A percentile compares a stretch with the other conserved stretches of the same genome.
Conservation (phyloP, 1,284 basidiomycete species). For the Mrakiaceae sp. region DNA sequence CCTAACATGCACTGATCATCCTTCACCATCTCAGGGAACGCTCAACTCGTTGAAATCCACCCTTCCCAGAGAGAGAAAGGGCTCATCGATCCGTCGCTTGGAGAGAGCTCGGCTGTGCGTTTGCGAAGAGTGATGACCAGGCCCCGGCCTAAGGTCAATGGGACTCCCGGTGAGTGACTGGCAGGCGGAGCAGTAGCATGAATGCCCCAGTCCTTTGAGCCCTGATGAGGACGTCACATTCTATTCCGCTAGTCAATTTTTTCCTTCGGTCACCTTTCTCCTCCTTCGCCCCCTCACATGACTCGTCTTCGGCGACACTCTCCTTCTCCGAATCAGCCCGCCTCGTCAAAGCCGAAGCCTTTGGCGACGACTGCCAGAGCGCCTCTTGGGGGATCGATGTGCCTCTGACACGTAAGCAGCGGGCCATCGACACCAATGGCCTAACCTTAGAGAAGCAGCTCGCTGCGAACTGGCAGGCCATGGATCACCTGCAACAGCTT, state of each 20-base stretch:
- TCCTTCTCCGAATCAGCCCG: constrained; percentile 2
- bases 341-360: neutral
- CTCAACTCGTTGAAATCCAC: constrained; percentile 7
- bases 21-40: neutral
- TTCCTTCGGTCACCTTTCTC: neutral
- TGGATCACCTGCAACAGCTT: neutral
- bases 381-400: neutral
- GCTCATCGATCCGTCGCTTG: neutral
- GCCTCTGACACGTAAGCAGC: neutral
- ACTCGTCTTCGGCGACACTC: neutral
- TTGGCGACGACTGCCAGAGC: neutral
- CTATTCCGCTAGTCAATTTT: neutral
- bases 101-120: too few species aligned
- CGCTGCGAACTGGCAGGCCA: neutral
- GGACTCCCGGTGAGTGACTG: too few species aligned
- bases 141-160: too few species aligned
- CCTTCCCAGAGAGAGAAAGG: neutral
- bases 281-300: constrained; percentile 2
- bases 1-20: too few species aligned
- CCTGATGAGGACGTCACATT: neutral
- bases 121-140: too few species aligned
- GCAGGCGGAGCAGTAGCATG: neutral
- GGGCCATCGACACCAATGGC: neutral
- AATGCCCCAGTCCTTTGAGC: neutral
- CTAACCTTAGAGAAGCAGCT: neutral